Conservation (phyloP, 2,329 filamentous ascomycete genomes). For the Rachicladosporium sp. region DNA sequence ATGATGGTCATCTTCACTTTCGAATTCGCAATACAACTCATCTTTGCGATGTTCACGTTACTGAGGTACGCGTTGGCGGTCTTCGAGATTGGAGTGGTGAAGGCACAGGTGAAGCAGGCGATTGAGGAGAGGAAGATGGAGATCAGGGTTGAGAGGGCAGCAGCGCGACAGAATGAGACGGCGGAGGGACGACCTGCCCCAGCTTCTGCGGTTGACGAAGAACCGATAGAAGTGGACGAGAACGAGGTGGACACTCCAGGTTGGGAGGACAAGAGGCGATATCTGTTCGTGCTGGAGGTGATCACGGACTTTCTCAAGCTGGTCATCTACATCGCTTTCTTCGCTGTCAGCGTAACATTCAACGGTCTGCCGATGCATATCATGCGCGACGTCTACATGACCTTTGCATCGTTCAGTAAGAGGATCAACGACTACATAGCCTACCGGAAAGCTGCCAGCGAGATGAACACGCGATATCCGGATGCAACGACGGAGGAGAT, state of each 20-base stretch:
- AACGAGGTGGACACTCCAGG: conserved; percentile 91
- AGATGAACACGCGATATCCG: conserved; percentile 84
- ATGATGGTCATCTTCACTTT: conserved; percentile 99
- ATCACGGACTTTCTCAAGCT: conserved; percentile 75
- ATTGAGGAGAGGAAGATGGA: conserved; percentile 57
- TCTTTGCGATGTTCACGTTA: conserved; percentile 68
- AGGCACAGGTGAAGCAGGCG: conserved; percentile 58
- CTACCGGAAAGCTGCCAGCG: conserved; percentile 80
- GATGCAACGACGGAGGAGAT: conserved; percentile 86
- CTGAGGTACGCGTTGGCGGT: conserved; percentile 69
- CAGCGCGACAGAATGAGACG: conserved; percentile 29
- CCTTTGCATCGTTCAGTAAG: conserved; percentile 80
- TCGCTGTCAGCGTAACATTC: conserved; percentile 82
- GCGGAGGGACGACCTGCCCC: conserved; percentile 25
- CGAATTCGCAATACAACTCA: conserved; percentile 79
- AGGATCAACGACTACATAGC: conserved; percentile 77
- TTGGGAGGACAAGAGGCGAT: conserved; percentile 93
- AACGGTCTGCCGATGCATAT: conserved; percentile 96
- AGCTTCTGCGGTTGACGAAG: conserved; percentile 44
- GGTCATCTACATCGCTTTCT: conserved; percentile 79
- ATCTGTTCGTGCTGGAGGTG: conserved; percentile 78
- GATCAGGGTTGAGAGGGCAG: conserved; percentile 43
- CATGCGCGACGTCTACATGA: conserved; percentile 88
- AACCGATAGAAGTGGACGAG: conserved; percentile 59
- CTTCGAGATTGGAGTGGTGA: conserved; percentile 62